Evolutionary conservation across 805 yeast species (phyloP).

Genomic region (Metschnikowia gelsemii): DNA sequence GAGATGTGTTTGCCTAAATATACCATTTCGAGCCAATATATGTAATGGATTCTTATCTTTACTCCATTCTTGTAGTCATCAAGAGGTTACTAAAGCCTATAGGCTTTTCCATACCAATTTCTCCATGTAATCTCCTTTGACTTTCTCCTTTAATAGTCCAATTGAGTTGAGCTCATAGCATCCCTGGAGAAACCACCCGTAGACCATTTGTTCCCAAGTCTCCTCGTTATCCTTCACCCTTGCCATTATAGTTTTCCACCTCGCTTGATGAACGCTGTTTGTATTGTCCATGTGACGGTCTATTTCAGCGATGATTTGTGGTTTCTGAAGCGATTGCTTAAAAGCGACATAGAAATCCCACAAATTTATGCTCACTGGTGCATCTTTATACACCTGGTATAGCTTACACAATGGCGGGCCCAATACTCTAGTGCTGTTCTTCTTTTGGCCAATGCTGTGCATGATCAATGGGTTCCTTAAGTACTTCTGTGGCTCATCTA

Average conservation of each 20-base stretch:
- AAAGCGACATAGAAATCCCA: constrained; percentile 67
- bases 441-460: constrained; percentile 2
- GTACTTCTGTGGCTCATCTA: constrained; percentile 32
- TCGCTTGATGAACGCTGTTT: neutral
- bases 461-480: constrained; percentile 19
- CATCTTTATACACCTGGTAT: constrained; percentile 74
- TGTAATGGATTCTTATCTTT: neutral
- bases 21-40: neutral
- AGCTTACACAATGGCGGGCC: constrained; percentile 37
- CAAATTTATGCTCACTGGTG: constrained; percentile 65
- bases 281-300: constrained; percentile 2
- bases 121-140: constrained; percentile 65
- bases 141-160: constrained; percentile 65
- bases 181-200: constrained; percentile 75
- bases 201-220: constrained; percentile 60
- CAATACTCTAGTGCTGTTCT: constrained; percentile 9
- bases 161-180: constrained; percentile 66
- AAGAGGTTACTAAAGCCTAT: neutral
- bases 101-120: constrained; percentile 71
- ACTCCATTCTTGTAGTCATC: neutral
- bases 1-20: too few species aligned
- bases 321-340: constrained; percentile 44
- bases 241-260: constrained; percentile 2
- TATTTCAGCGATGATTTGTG: constrained; percentile 23
- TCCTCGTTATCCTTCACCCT: constrained; percentile 22